A percentile compares a stretch with the other conserved stretches of the same genome.
Evolutionary conservation across 108 stramenopile genomes (phyloP).

Genomic region (Nannochloropsis salina): DNA sequence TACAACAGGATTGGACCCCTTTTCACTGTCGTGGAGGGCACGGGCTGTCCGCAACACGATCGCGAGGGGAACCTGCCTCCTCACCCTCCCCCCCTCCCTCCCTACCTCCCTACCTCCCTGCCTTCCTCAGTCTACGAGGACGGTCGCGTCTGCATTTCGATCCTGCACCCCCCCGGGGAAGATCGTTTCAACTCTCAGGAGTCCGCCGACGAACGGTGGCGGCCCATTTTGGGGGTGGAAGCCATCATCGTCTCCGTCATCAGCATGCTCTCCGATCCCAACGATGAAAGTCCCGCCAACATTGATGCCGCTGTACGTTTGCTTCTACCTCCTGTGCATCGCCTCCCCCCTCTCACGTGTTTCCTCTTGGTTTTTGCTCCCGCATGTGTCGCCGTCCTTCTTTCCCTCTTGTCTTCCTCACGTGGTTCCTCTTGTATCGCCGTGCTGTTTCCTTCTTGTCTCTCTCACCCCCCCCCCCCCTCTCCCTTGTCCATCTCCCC

Average conservation of each 20-base stretch:
- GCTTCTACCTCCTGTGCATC: not conserved
- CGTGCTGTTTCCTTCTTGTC: not conserved
- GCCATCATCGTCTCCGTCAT: slow-evolving; percentile 81
- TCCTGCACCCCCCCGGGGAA: slow-evolving; percentile 95
- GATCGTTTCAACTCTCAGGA: slow-evolving; percentile 83
- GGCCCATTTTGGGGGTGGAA: slow-evolving; percentile 96
- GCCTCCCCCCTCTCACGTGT: too few relatives aligned
- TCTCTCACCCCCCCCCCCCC: not conserved
- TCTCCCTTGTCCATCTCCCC: not conserved
- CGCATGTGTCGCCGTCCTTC: too few relatives aligned
- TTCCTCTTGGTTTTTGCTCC: slow-evolving; percentile 31
- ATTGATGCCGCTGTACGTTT: slow-evolving; percentile 77
- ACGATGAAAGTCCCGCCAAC: slow-evolving; percentile 95
- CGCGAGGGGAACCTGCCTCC: too few relatives aligned
- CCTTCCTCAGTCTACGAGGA: slow-evolving; percentile 59
- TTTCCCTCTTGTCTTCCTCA: too few relatives aligned
- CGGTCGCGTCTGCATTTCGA: slow-evolving; percentile 87
- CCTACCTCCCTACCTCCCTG: not conserved
- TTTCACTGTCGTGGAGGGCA: too few relatives aligned
- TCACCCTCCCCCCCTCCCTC: not conserved
- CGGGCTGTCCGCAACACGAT: too few relatives aligned
- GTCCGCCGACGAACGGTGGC: slow-evolving; percentile 93
- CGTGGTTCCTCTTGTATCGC: not conserved
- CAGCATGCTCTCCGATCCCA: slow-evolving; percentile 95
- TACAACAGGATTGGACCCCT: too few relatives aligned